Conservation (phyloP, 768 basidiomycete genomes). For the Pulveroboletus sp. region DNA sequence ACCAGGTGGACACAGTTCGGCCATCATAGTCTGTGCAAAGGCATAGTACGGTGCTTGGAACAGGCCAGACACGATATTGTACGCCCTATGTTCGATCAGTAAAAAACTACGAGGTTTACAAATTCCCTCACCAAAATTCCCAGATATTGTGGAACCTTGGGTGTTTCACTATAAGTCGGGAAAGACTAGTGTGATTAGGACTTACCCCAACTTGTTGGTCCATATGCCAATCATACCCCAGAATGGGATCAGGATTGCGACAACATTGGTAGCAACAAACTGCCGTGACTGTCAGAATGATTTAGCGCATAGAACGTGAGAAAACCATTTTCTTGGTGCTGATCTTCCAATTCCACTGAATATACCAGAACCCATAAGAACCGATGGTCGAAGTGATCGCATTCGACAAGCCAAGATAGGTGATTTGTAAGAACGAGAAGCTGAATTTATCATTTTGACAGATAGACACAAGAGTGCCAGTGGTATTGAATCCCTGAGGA, state of each 20-base stretch:
- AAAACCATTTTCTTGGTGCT: constrained; percentile 76
- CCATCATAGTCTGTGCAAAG: constrained; percentile 86
- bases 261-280: constrained; percentile 76
- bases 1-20: constrained; percentile 82
- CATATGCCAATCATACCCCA: constrained; percentile 89
- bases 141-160: constrained; percentile 71
- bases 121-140: constrained; percentile 73
- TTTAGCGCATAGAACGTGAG: background rate
- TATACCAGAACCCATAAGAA: constrained; percentile 80
- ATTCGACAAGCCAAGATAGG: constrained; percentile 74
- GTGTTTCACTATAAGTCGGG: background rate
- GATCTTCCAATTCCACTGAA: constrained; percentile 77
- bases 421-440: constrained; percentile 81
- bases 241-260: constrained; percentile 73
- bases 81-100: constrained; percentile 47
- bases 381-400: constrained; percentile 72
- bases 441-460: constrained; percentile 79
- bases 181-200: background rate
- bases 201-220: constrained; percentile 71
- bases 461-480: constrained; percentile 69
- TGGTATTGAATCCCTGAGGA: constrained; percentile 73
- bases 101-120: background rate
- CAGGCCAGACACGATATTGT: constrained; percentile 75
- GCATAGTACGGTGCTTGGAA: constrained; percentile 90
- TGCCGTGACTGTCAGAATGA: constrained; percentile 23